A percentile compares a stretch with the other conserved stretches of the same genome.
phyloP scores from a whole-genome alignment of 495 filamentous ascomycete genomes.

The Niebla homalea region DNA sequence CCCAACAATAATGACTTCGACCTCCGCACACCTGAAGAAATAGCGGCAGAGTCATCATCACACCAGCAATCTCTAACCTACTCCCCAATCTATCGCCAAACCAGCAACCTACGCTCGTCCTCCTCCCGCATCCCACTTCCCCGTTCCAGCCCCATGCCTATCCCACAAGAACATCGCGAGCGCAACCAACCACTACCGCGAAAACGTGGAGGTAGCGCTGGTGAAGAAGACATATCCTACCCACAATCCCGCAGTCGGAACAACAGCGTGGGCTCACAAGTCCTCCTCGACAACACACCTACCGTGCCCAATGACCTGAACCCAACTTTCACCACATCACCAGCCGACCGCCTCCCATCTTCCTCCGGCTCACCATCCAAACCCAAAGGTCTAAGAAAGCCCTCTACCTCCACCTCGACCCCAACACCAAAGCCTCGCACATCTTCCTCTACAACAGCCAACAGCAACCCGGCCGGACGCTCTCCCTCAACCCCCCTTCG shows the following conservation, averaged over 20 bases:
- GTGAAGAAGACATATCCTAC: constrained; percentile 45
- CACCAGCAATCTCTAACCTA: constrained; percentile 18
- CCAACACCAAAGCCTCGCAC: constrained; percentile 46
- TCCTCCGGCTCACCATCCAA: constrained; percentile 23
- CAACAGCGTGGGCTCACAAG: constrained; percentile 49
- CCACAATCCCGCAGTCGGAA: constrained; percentile 56
- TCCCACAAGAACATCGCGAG: constrained; percentile 54
- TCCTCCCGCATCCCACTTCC: constrained; percentile 75
- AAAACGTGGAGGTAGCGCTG: constrained; percentile 38
- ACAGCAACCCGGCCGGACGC: constrained; percentile 24
- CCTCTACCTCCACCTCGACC: constrained; percentile 4
- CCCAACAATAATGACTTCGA: constrained; percentile 43
- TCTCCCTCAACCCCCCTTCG: constrained; percentile 30
- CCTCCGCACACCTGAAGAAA: constrained; percentile 67
- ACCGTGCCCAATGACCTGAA: constrained; percentile 30
- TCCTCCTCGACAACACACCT: constrained; percentile 34
- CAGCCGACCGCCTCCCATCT: constrained; percentile 24
- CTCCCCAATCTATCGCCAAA: constrained; percentile 30
- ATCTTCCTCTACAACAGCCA: constrained; percentile 54
- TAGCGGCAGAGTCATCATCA: constrained; percentile 47
- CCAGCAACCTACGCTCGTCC: constrained; percentile 29
- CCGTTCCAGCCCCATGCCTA: constrained; percentile 62
- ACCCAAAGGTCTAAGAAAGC: constrained; percentile 26
- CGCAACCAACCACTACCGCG: constrained; percentile 55
- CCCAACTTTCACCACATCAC: constrained; percentile 21